Evolutionary conservation across 2,329 filamentous ascomycete genomes (phyloP).

Genomic region (Colletotrichum sp.): DNA sequence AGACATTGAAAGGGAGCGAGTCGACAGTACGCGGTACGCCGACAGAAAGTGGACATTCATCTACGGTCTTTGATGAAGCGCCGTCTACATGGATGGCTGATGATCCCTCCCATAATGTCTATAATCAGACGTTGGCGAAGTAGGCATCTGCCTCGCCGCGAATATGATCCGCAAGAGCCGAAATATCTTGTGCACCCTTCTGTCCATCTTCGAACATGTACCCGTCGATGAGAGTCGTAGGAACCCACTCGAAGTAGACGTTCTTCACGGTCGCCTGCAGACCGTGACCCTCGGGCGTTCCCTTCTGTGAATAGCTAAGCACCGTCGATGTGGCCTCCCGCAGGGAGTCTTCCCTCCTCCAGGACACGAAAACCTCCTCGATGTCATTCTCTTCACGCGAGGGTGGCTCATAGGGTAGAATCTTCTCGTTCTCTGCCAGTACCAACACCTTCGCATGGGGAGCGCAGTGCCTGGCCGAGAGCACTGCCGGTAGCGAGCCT

Average conservation of each 20-base stretch:
- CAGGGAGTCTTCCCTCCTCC: constrained; percentile 34
- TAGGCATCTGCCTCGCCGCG: constrained; percentile 40
- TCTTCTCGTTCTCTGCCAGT: constrained; percentile 66
- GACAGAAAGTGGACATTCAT: constrained; percentile 33
- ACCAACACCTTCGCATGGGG: constrained; percentile 55
- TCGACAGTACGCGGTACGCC: constrained; percentile 26
- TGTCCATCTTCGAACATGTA: constrained; percentile 62
- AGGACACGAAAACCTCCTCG: constrained; percentile 53
- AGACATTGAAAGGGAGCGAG: constrained; percentile 25
- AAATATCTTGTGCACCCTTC: constrained; percentile 43
- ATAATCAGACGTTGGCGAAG: constrained; percentile 45
- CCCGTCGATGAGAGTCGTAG: constrained; percentile 51
- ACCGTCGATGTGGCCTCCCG: neutral
- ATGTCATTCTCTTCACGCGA: constrained; percentile 52
- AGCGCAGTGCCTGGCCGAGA: constrained; percentile 57
- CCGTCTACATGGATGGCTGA: neutral
- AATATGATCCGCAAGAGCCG: constrained; percentile 39
- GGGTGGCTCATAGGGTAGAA: constrained; percentile 49
- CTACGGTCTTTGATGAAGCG: constrained; percentile 28
- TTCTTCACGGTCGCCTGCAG: constrained; percentile 41
- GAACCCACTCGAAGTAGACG: constrained; percentile 68
- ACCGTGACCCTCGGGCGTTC: neutral
- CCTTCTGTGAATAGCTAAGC: constrained; percentile 16
- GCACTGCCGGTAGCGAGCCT: constrained; percentile 63
- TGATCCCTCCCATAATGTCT: neutral